phyloP scores from a whole-genome alignment of 352 stramenopile genomes.

The Pythium sp. region DNA sequence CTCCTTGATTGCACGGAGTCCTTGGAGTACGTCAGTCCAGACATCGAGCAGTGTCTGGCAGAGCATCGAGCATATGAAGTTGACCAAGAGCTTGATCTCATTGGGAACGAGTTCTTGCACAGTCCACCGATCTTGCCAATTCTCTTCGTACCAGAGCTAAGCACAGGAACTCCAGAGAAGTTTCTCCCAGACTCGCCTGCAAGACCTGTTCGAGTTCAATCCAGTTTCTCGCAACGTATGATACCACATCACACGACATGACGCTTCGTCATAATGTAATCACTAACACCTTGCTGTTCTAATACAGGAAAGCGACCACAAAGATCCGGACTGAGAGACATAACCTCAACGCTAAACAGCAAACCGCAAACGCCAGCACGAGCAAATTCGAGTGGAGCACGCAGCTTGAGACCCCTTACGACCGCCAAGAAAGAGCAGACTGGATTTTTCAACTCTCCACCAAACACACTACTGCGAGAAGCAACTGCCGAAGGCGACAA shows the following conservation, averaged over 20 bases:
- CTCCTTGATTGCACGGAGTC: conserved; percentile 37
- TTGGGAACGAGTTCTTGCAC: conserved; percentile 55
- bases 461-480: neutral
- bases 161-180: neutral
- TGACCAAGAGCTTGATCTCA: conserved; percentile 65
- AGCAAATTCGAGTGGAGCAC: neutral
- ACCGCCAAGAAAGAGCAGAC: neutral
- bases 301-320: neutral
- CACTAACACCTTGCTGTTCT: neutral
- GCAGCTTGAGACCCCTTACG: neutral
- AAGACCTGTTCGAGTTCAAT: neutral
- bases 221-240: conserved; percentile 4
- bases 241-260: neutral
- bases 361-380: neutral
- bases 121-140: conserved; percentile 34
- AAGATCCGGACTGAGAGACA: conserved; percentile 4
- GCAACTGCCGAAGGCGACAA: neutral
- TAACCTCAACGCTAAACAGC: conserved; percentile 4
- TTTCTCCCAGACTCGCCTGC: conserved; percentile 3
- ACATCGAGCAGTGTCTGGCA: conserved; percentile 46
- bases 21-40: conserved; percentile 68
- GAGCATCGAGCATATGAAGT: conserved; percentile 32
- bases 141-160: neutral
- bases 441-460: neutral
- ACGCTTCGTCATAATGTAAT: neutral